Percentiles rank a stretch among this genome's conserved stretches.
phyloP scores from a whole-genome alignment of 257 asterid species.

The Ophiorrhiza pumila region DNA sequence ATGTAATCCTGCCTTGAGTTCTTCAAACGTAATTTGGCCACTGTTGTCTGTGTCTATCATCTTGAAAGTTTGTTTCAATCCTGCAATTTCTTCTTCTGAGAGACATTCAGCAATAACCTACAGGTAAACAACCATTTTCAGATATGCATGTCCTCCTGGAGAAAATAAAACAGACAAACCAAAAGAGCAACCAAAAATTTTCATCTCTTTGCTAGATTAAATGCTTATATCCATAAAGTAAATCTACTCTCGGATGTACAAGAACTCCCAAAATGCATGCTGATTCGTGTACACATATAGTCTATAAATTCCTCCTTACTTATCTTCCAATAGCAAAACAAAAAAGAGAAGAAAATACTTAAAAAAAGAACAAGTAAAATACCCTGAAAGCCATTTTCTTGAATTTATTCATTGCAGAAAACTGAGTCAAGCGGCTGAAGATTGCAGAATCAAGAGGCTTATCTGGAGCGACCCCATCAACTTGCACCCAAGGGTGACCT shows the following conservation, averaged over 20 bases:
- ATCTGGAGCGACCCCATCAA: conserved; percentile 26
- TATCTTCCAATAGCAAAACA: too few relatives aligned
- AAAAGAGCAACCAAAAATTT: background rate
- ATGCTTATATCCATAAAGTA: too few relatives aligned
- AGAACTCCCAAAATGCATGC: background rate
- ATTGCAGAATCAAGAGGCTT: conserved; percentile 29
- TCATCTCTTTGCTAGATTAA: too few relatives aligned
- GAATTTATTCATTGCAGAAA: conserved; percentile 25
- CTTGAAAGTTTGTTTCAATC: conserved; percentile 76
- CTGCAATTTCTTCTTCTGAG: conserved; percentile 90
- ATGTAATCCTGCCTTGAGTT: conserved; percentile 67
- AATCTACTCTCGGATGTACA: background rate
- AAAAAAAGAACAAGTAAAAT: background rate
- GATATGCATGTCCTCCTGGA: conserved; percentile 3
- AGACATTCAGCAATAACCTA: conserved; percentile 85
- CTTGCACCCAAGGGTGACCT: conserved; percentile 25
- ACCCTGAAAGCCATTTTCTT: conserved; percentile 33
- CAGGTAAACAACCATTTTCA: conserved; percentile 6
- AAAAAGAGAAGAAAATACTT: too few relatives aligned
- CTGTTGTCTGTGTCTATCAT: conserved; percentile 79
- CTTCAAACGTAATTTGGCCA: conserved; percentile 82
- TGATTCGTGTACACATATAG: background rate
- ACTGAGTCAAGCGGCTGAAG: conserved; percentile 22
- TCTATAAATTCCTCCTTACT: too few relatives aligned
- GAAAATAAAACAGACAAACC: background rate